A percentile compares a stretch with the other conserved stretches of the same genome.
Conservation (phyloP, 352 stramenopile genomes). For the Globisporangium takayamanum region DNA sequence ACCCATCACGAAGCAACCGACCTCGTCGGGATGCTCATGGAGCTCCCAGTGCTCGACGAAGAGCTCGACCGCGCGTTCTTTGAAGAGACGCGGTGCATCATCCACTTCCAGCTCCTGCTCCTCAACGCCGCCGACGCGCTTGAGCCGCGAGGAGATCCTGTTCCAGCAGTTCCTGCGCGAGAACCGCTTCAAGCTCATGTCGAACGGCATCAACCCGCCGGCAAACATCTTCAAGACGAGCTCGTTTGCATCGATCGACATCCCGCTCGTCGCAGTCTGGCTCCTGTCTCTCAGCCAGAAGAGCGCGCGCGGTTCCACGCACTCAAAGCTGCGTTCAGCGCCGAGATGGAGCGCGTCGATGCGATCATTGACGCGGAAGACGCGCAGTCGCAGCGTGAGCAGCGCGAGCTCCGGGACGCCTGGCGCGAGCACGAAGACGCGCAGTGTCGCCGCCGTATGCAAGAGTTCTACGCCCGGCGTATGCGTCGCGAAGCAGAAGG, state of each 20-base stretch:
- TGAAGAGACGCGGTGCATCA: conserved; percentile 88
- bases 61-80: conserved; percentile 72
- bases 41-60: conserved; percentile 65
- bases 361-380: conserved; percentile 75
- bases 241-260: conserved; percentile 88
- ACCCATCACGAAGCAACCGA: conserved; percentile 19
- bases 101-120: conserved; percentile 89
- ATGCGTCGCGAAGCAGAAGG: conserved; percentile 66
- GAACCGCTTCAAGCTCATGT: conserved; percentile 92
- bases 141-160: conserved; percentile 87
- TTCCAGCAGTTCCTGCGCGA: conserved; percentile 93
- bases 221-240: conserved; percentile 87
- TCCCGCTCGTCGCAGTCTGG: conserved; percentile 87
- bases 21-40: conserved; percentile 52
- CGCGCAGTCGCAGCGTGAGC: conserved; percentile 32
- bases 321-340: conserved; percentile 83
- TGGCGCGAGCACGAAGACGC: conserved; percentile 61
- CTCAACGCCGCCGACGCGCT: conserved; percentile 82
- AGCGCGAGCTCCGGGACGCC: conserved; percentile 41
- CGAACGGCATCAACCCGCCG: conserved; percentile 88
- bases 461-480: conserved; percentile 70
- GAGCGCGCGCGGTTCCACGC: conserved; percentile 83
- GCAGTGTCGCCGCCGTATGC: conserved; percentile 60
- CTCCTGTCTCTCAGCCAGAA: conserved; percentile 78
- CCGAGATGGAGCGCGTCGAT: conserved; percentile 77